A percentile compares a stretch with the other conserved stretches of the same genome.
These are phyloP conservation scores for Coemansia sp. DNA, from an alignment of 192 early-diverging fungal species.

Conservation along the genomic window DNA sequence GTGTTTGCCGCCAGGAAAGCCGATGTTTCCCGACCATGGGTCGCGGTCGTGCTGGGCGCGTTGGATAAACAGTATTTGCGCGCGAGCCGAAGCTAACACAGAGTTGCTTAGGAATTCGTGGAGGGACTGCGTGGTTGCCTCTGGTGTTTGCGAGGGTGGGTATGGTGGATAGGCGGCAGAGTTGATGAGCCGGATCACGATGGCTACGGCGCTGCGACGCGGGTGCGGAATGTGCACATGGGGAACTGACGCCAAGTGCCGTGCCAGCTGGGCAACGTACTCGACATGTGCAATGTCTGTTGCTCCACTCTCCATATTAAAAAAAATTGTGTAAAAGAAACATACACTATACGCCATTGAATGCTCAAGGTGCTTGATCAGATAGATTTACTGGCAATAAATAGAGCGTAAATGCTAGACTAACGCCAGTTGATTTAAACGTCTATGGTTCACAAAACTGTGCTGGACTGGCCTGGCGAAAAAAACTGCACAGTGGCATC, in stretches of 20 bases:
- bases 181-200: conserved; percentile 31
- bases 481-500: conserved; percentile 47
- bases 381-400: neutral
- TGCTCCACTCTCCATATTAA: neutral
- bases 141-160: conserved; percentile 1
- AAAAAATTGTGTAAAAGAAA: neutral
- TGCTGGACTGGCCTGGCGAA: conserved; percentile 48
- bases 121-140: conserved; percentile 15
- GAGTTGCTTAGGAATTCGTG: conserved; percentile 6
- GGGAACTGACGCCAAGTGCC: conserved; percentile 38
- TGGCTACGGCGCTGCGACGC: conserved; percentile 33
- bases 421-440: too few species aligned
- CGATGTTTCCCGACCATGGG: conserved; percentile 53
- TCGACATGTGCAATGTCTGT: conserved; percentile 27
- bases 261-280: conserved; percentile 32
- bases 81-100: neutral
- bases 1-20: conserved; percentile 50
- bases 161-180: neutral
- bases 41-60: conserved; percentile 35
- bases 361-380: neutral
- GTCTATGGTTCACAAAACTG: conserved; percentile 18
- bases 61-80: conserved; percentile 46
- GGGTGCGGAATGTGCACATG: neutral
- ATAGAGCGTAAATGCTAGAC: neutral
- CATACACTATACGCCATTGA: neutral